Evolutionary conservation across 1,284 basidiomycete genomes (phyloP), one percentile per base, ranked within the genome.

Genomic region (Moniliophthora roreri): DNA sequence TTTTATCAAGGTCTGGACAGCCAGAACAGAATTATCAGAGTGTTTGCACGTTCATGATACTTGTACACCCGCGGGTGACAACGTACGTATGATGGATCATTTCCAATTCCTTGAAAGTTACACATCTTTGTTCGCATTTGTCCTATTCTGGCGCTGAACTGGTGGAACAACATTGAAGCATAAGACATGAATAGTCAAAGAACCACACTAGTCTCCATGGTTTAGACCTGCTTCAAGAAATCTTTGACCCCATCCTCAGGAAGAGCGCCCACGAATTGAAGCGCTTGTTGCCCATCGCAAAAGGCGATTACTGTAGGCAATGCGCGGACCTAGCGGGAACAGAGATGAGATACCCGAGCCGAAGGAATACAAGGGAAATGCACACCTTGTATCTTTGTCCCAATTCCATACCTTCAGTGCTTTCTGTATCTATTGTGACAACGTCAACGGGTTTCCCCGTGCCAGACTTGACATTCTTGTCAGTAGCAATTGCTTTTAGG

Each of bases 251-350:
- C 72, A 24, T 62, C 56, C 59, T 82, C 79, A 10, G 76, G 73
- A 35, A 84, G 63, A 1, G 84, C 84, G 21, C 87, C 87, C 6
- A 82, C 69, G 62, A 90, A 90, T 47, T 81, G 72, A 44, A 68
- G 68, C 10, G 82, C 70, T 2, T 69, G 70, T 58, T 80, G 61
- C 15, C 86, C 87, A 41, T 83, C 77, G 52, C 73, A 78, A 70
- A 89, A 89, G 2, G 85, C 87, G 53, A 87, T 70, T 23, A 91
- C 85, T 0, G 88, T 91, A 1, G 87, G 87, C 13, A 90, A 67
- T 9, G 84, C 75, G n/a, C 73, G 68, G 53, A 89, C 69, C 88
- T 89, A 57, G n/a, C n/a, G 35, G 11, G 52, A 51, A 40, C n/a
- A 50, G 53, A 52, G 50, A 48, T 52, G 44, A 50, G 52, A 44